Base-by-base conservation (phyloP, 495 filamentous ascomycete species). In the Neurospora intermedia region DNA sequence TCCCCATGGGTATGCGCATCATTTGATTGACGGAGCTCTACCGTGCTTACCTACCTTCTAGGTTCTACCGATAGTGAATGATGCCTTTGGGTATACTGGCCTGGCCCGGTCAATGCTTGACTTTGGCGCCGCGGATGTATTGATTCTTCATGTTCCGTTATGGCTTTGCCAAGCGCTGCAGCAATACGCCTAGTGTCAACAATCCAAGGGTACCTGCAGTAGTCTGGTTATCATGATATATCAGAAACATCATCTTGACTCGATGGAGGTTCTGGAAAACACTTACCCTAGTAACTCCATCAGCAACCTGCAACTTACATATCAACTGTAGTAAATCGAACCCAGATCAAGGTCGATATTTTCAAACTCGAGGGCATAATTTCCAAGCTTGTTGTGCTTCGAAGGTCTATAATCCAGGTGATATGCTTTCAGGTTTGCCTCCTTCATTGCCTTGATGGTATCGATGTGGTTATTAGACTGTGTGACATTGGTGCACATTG, bases 271-370 rank as follows among this genome's bases (percentile, higher is more conserved):
- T 3, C 23, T 2, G 13, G 23, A 31, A 31, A 9, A 0, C 13
- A 62, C 54, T 62, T 62, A 62, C 23, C 2, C 6, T 1, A 0
- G 0, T 7, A 31, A 2, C 23, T 7, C 8, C 0, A 31, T 59
- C 11, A 2, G 7, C 0, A 27, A 31, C 1, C 2, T 0, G 0
- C 4, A 62, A 31, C 23, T 4, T 15, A n/a, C n/a, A n/a, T n/a
- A 2, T 31, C 2, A 62, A 62, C 20, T 9, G 23, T 62, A 0
- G 13, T 35, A 23, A 8, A 62, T 4, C 54, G 13, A 2, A 16
- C 54, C 23, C 23, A 27, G 54, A 62, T 31, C 2, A 31, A 31
- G 27, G 27, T 31, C 2, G 27, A 31, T 2, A 2, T 2, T 31
- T 31, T 31, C 27, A 31, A 31, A 31, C 27, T 31, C 3, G 27